Evolutionary conservation across 169 alveolate genomes (phyloP), one percentile per base, ranked within the genome.

Genomic region (Cryptosporidium ubiquitum): DNA sequence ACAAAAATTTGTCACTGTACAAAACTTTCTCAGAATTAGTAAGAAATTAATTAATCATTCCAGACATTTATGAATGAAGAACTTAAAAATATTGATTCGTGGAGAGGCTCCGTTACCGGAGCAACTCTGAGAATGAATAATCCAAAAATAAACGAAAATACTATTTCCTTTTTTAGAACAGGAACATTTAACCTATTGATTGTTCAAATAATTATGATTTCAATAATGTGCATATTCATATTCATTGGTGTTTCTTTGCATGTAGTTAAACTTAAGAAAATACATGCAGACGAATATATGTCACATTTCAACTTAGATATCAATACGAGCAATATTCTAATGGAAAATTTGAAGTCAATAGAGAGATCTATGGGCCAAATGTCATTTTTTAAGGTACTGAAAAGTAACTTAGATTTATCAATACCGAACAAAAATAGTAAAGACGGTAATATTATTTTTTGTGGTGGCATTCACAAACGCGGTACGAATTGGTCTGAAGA

Each of bases 401-500:
- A 26, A 49, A 40, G 42, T 39, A 40, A 47, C 20, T 20, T 58
- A 14, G 61, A 42, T 42, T 12, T 37, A 18, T 20, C 64, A 64
- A 58, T 18, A 10, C 47, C 58, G 9, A 10, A 35, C 1, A 10
- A 73, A 18, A 31, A 73, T 33, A 61, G 14, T n/a, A 23, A 42
- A 10, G 68, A 29, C 18, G 69, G 66, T n/a, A 55, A 70, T 12
- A 74, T 79, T 60, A n/a, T 79, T 20, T 52, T 79, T 26, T 79
- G 89, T 64, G 89, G 89, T 39, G 89, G 75, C 9, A 79, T 79
- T 23, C 75, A 79, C 23, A 79, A 31, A 33, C 73, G 75, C 40
- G 68, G 75, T 61, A 79, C 44, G 16, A 16, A 44, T 26, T 79
- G 89, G 89, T 79, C 89, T 23, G 64, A 55, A 26, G 79, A 64